These are phyloP conservation scores for Neovahlkampfia damariscottae DNA, from an alignment of 78 protist genomes.

Conservation along the genomic window DNA sequence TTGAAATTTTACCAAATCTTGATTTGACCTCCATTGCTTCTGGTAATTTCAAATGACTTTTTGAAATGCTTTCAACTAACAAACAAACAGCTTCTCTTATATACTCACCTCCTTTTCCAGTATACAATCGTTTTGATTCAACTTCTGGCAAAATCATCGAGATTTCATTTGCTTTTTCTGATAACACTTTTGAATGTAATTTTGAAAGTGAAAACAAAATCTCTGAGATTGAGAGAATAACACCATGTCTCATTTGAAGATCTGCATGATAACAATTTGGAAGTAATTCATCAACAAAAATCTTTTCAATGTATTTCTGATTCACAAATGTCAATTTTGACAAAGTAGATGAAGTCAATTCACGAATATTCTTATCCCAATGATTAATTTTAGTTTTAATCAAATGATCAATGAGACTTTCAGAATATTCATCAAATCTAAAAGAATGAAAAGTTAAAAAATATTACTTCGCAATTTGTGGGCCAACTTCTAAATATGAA, in stretches of 20 bases:
- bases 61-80: slow-evolving; percentile 40
- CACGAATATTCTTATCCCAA: slow-evolving; percentile 59
- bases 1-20: neutral
- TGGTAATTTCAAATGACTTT: slow-evolving; percentile 22
- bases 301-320: neutral
- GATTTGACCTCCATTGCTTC: neutral
- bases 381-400: slow-evolving; percentile 42
- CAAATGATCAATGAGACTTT: slow-evolving; percentile 42
- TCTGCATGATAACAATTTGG: too few species aligned
- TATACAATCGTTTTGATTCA: slow-evolving; percentile 60
- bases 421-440: slow-evolving; percentile 36
- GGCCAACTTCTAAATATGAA: slow-evolving; percentile 44
- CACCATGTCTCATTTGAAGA: too few species aligned
- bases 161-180: too few species aligned
- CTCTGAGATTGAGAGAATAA: slow-evolving; percentile 32
- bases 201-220: slow-evolving; percentile 28
- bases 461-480: slow-evolving; percentile 33
- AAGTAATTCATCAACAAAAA: slow-evolving; percentile 18
- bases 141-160: slow-evolving; percentile 1
- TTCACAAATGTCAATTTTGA: slow-evolving; percentile 8
- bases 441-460: neutral
- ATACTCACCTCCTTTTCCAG: slow-evolving; percentile 66
- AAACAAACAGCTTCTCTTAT: slow-evolving; percentile 48
- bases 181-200: too few species aligned
- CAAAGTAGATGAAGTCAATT: slow-evolving; percentile 50